These are phyloP conservation scores for Hypoxylon lienhwacheense DNA, from an alignment of 495 filamentous ascomycete species.

Conservation along the genomic window DNA sequence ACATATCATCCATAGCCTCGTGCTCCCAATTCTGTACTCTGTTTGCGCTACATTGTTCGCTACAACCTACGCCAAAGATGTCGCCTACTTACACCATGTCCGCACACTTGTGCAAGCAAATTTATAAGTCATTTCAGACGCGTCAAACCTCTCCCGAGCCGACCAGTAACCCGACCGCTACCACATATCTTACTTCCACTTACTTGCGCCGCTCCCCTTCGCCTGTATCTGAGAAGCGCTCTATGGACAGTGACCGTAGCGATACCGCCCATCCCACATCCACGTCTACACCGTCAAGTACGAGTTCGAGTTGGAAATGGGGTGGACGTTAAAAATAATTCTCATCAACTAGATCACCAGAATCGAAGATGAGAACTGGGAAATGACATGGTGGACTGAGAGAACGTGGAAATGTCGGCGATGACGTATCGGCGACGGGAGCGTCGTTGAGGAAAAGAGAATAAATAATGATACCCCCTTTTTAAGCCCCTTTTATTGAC, in stretches of 20 bases:
- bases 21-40: too few relatives aligned
- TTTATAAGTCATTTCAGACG: constrained; percentile 52
- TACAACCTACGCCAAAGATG: too few relatives aligned
- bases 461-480: constrained; percentile 34
- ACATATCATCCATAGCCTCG: too few relatives aligned
- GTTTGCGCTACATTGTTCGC: too few relatives aligned
- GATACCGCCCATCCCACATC: constrained; percentile 20
- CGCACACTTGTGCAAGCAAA: constrained; percentile 55
- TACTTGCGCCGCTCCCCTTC: constrained; percentile 46
- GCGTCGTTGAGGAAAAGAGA: too few relatives aligned
- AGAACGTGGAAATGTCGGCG: constrained; percentile 4
- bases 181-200: constrained; percentile 22
- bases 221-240: constrained; percentile 43
- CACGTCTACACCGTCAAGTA: constrained; percentile 1
- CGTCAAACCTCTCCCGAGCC: constrained; percentile 42
- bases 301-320: constrained; percentile 35
- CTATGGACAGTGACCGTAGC: constrained; percentile 49
- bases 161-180: constrained; percentile 17
- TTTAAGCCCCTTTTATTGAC: too few relatives aligned
- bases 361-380: too few relatives aligned
- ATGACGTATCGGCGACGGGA: constrained; percentile 25
- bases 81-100: constrained; percentile 58
- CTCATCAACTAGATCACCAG: too few relatives aligned
- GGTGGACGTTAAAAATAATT: constrained; percentile 18
- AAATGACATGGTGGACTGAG: too few relatives aligned